Evolutionary conservation across 2,329 filamentous ascomycete species (phyloP).

Genomic region (Ophiostoma pallidulum): DNA sequence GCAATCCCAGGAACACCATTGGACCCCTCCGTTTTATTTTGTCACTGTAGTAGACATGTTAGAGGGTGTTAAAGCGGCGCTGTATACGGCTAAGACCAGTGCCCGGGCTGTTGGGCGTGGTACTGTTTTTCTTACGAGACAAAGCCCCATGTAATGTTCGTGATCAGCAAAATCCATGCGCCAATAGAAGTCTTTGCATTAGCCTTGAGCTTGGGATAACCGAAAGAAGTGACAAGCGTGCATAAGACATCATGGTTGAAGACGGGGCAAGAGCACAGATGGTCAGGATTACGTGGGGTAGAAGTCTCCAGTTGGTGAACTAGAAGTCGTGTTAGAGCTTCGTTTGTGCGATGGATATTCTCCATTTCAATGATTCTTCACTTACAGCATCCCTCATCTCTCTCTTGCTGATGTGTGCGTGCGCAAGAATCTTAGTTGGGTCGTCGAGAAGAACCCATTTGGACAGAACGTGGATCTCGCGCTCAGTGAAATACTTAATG

Average conservation of each 20-base stretch:
- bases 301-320: conserved; percentile 29
- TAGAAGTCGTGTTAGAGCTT: conserved; percentile 11
- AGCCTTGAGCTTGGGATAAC: conserved; percentile 26
- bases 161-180: conserved; percentile 25
- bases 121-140: neutral
- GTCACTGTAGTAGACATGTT: conserved; percentile 10
- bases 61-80: neutral
- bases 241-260: conserved; percentile 22
- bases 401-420: conserved; percentile 3
- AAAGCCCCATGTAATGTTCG: conserved; percentile 25
- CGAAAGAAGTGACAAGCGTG: conserved; percentile 27
- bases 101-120: neutral
- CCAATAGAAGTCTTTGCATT: conserved; percentile 29
- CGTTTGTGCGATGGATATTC: neutral
- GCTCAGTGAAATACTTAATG: conserved; percentile 23
- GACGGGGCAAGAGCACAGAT: conserved; percentile 23
- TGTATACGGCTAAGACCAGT: conserved; percentile 16
- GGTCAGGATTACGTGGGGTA: conserved; percentile 26
- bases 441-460: conserved; percentile 27
- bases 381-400: conserved; percentile 1
- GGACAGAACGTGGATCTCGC: conserved; percentile 26
- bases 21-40: conserved; percentile 18
- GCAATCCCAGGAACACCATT: conserved; percentile 22
- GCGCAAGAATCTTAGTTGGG: conserved; percentile 24
- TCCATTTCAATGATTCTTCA: neutral